phyloP scores from a whole-genome alignment of 2,329 filamentous ascomycete genomes.

The Arachnomyces sp. region DNA sequence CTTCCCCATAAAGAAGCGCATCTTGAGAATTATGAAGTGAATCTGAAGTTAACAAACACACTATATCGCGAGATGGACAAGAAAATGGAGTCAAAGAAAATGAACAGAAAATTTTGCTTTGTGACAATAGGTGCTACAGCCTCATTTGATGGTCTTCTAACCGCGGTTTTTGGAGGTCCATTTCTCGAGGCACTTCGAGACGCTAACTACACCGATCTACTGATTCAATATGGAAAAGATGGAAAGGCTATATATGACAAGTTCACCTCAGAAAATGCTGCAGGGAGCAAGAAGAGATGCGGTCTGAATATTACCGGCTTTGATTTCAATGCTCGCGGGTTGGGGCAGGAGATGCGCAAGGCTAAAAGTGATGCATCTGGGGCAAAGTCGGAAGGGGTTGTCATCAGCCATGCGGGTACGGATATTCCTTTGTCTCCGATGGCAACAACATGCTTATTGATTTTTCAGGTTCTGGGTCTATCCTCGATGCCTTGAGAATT shows the following conservation, averaged over 20 bases:
- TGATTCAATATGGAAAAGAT: conserved; percentile 73
- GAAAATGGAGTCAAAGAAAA: conserved; percentile 7
- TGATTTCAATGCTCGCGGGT: conserved; percentile 55
- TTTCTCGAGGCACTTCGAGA: conserved; percentile 57
- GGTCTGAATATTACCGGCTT: conserved; percentile 55
- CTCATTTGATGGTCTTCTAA: conserved; percentile 65
- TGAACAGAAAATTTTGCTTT: conserved; percentile 52
- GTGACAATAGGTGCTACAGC: conserved; percentile 91
- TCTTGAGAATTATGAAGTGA: background rate
- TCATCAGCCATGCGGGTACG: conserved; percentile 84
- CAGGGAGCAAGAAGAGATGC: conserved; percentile 19
- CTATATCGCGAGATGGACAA: too few species aligned
- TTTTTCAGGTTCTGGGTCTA: conserved; percentile 73
- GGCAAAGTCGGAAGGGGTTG: conserved; percentile 52
- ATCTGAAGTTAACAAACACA: too few species aligned
- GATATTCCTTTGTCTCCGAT: background rate
- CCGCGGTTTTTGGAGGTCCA: conserved; percentile 51
- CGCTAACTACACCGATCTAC: conserved; percentile 61
- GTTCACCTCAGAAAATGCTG: conserved; percentile 20
- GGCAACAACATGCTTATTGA: background rate
- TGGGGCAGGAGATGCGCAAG: conserved; percentile 53
- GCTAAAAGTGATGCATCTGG: conserved; percentile 39
- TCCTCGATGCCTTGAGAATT: conserved; percentile 71
- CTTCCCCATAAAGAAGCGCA: background rate
- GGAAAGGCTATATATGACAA: conserved; percentile 48